These are phyloP conservation scores for Pseudoneurospora amorphoporcata DNA, from an alignment of 495 filamentous ascomycete genomes.

Conservation along the genomic window DNA sequence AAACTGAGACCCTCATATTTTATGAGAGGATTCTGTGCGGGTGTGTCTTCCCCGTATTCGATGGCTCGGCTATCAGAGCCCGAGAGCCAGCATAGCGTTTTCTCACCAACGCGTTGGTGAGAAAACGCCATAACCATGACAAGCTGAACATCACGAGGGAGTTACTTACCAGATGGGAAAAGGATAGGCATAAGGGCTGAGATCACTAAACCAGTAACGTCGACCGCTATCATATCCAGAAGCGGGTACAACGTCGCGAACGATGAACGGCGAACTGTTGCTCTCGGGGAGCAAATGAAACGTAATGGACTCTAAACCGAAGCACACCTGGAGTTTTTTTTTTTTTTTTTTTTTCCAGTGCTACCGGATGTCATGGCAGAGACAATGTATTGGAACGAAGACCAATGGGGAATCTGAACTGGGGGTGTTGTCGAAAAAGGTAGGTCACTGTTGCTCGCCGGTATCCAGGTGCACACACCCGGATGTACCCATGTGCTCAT, in stretches of 20 bases:
- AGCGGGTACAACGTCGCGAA: background rate
- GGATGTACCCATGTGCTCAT: background rate
- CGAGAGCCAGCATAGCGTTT: background rate
- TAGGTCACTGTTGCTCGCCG: background rate
- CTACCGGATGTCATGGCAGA: background rate
- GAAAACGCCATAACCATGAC: background rate
- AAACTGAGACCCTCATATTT: background rate
- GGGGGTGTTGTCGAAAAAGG: background rate
- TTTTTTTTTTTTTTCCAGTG: background rate
- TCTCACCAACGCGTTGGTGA: background rate
- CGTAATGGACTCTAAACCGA: background rate
- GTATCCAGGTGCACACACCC: background rate
- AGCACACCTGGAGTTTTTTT: background rate
- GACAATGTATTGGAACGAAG: background rate
- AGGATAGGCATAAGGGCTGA: background rate
- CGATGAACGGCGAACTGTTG: background rate
- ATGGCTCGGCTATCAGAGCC: background rate
- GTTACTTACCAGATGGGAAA: background rate
- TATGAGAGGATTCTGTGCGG: background rate
- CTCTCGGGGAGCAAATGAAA: background rate
- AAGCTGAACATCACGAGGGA: background rate
- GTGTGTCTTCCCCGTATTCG: background rate
- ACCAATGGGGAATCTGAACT: background rate
- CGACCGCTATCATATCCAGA: background rate
- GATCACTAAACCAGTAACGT: background rate